Percentiles rank a stretch among this genome's conserved stretches.
Evolutionary conservation across 257 asterid genomes (phyloP).

Genomic region (Solanum arcanum): DNA sequence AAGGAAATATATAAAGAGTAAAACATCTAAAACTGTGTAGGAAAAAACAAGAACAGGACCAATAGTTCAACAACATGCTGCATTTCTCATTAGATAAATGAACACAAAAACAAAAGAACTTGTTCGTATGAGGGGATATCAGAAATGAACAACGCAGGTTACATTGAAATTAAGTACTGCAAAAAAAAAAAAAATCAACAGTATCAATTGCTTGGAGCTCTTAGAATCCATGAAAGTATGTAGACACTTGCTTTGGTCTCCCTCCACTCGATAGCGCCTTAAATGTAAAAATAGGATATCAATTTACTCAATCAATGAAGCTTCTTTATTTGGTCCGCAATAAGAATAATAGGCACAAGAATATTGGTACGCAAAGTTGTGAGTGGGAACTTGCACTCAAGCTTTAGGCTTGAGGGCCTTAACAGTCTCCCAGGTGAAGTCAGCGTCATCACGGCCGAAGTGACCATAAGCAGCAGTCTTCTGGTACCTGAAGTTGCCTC

Average conservation of each 20-base stretch:
- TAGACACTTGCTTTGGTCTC: background rate
- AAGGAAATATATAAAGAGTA: background rate
- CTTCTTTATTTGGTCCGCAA: constrained; percentile 16
- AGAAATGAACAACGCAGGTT: background rate
- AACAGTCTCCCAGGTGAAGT: constrained; percentile 67
- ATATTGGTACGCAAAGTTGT: background rate
- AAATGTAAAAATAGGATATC: background rate
- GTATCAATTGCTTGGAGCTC: background rate
- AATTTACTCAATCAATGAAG: constrained; percentile 9
- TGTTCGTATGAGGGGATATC: background rate
- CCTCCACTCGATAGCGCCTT: background rate
- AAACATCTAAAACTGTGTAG: background rate
- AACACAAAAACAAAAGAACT: background rate
- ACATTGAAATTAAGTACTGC: background rate
- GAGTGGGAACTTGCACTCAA: constrained; percentile 6
- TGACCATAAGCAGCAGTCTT: constrained; percentile 72
- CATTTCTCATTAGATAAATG: background rate
- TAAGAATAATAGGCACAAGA: background rate
- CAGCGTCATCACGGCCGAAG: constrained; percentile 57
- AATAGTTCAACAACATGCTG: background rate
- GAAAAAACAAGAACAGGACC: background rate
- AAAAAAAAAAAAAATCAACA: background rate
- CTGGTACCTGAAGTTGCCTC: constrained; percentile 61
- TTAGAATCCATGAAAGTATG: background rate
- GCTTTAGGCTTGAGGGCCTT: constrained; percentile 57